Evolutionary conservation across 2,329 filamentous ascomycete genomes (phyloP), one percentile per base, ranked within the genome.

Genomic region (Penicillium frequentans): DNA sequence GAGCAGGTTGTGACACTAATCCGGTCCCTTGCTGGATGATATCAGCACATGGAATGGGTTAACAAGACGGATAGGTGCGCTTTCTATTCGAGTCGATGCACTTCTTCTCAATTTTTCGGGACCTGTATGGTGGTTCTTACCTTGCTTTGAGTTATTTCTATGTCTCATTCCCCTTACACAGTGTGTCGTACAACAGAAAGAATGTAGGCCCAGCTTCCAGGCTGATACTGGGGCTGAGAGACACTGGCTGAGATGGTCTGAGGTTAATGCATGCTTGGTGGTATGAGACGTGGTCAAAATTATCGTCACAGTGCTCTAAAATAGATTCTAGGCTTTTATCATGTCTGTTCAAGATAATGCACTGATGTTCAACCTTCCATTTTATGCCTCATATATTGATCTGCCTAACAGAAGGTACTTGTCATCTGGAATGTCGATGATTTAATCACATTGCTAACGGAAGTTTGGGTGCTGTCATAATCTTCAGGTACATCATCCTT

Each of bases 131-230:
- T 48, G 8, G 39, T 21, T 49, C 49, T 53, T 51, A 23, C 48
- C 56, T 55, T 13, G 52, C 57, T 13, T 57, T 42, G 37, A 52
- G 46, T 47, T 39, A 27, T 33, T 29, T 2, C 35, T 42, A 47
- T 49, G 60, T 62, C 44, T 60, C 60, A 26, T 23, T 46, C 59
- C 51, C 51, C 19, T 13, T 43, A 5, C 19, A 42, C 39, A 23
- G 16, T 42, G 29, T 47, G 60, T 58, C 52, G 49, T 58, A 56
- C 53, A 44, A 45, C 37, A 27, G 23, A 7, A 24, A 45, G 42
- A 47, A n/a, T 45, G 8, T 33, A 27, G 16, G 13, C 35, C 43
- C 23, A 24, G 44, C 44, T 43, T 13, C 21, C 19, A 27, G 5
- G 19, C 3, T 49, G 14, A 43, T 10, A 27, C 46, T 14, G 21